Base-by-base conservation (phyloP, 495 filamentous ascomycete genomes). In the Aspergillus incahuasiensis region DNA sequence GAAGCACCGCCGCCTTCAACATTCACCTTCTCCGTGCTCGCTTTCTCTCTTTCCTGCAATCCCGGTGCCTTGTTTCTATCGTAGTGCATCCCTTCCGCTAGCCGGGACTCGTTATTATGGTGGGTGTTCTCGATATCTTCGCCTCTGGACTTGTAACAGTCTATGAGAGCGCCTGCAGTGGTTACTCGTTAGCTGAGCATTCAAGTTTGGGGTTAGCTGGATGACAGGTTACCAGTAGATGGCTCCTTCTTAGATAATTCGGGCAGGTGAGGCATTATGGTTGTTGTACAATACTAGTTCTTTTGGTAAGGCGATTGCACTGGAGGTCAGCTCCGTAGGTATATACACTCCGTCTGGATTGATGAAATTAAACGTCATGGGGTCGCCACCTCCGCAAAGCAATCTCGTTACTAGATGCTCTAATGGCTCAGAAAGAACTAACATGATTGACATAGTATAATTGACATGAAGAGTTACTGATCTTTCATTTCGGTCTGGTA, bases 171-270 rank as follows among this genome's bases (percentile, higher is more conserved):
- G 18, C 19, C 47, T 49, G 44, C 4, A 12, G 18, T 38, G 9
- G 6, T 11, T 12, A 16, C n/a, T 49, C 12, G 39, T 18, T 20
- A 34, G 25, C 3, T 12, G 30, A 13, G 19, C 1, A 22, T 16
- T 21, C 2, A 1, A 30, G 15, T 35, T 5, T 7, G 6, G 24
- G 15, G 12, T 20, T 11, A 22, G 30, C 11, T 21, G 9, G 4
- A 2, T 11, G 28, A 5, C 5, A 22, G 22, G 18, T 6, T 38
- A 49, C 47, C 32, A 1, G 47, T 39, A 21, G 47, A 49, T 1
- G 28, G 46, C 46, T 48, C 46, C 46, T 48, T 35, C 46, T 48
- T 48, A 5, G 46, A 35, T 48, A 49, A 8, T 38, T 49, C 47
- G 7, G 47, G 32, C 13, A 49, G 18, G 15, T 38, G 30, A 13